These are phyloP conservation scores for Boletus subcaerulescens DNA, from an alignment of 768 basidiomycete genomes.

Conservation along the genomic window DNA sequence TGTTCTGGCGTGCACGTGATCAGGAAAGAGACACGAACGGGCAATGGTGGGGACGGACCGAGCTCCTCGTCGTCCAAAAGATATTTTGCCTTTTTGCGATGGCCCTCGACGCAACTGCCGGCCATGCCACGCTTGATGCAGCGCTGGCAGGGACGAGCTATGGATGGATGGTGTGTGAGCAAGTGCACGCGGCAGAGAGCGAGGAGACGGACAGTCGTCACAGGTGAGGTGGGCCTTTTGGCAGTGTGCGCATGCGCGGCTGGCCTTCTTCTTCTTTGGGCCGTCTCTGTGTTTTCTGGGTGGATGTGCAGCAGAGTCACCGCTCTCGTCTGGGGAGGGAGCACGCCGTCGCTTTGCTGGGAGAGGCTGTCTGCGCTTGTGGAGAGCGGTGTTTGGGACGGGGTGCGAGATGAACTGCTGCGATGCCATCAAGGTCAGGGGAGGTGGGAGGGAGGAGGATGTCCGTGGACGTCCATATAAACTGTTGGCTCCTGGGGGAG, in stretches of 20 bases:
- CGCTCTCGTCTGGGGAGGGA: constrained; percentile 55
- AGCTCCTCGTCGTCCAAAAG: constrained; percentile 92
- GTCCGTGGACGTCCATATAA: constrained; percentile 11
- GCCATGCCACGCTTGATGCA: constrained; percentile 94
- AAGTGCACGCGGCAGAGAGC: neutral
- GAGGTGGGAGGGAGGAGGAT: neutral
- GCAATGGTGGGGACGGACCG: constrained; percentile 43
- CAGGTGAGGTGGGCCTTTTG: constrained; percentile 99
- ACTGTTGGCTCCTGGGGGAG: neutral
- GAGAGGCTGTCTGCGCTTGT: constrained; percentile 39
- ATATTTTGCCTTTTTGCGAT: constrained; percentile 98
- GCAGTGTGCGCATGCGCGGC: constrained; percentile 91
- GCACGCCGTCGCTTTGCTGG: constrained; percentile 59
- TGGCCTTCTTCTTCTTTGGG: constrained; percentile 94
- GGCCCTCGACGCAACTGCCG: constrained; percentile 87
- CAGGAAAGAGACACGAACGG: constrained; percentile 4
- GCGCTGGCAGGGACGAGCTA: constrained; percentile 94
- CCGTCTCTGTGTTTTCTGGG: constrained; percentile 63
- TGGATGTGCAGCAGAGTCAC: constrained; percentile 42
- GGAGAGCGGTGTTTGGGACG: neutral
- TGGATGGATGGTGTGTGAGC: constrained; percentile 11
- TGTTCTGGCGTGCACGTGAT: constrained; percentile 38
- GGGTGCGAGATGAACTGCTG: neutral
- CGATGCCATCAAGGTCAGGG: no score
- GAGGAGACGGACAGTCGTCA: constrained; percentile 77